phyloP scores from a whole-genome alignment of 805 yeast genomes.

The Metschnikowia continentalis region DNA sequence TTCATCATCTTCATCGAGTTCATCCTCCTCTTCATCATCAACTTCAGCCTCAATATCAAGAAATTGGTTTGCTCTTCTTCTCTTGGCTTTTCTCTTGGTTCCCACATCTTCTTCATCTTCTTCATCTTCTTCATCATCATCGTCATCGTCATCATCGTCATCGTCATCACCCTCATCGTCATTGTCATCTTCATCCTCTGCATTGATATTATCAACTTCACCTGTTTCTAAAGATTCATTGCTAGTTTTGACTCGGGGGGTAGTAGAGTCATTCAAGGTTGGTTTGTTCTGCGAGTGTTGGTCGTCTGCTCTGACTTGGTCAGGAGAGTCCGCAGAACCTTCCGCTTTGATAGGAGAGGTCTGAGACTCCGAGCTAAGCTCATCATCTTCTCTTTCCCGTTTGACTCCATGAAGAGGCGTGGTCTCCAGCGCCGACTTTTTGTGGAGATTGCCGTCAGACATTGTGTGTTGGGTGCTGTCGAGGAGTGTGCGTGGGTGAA shows the following conservation, averaged over 20 bases:
- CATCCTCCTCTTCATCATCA: conserved; percentile 93
- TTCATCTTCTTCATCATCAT: conserved; percentile 49
- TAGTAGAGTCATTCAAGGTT: neutral
- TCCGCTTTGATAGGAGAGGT: neutral
- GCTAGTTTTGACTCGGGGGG: neutral
- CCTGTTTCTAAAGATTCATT: neutral
- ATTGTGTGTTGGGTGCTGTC: conserved; percentile 3
- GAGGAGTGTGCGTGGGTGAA: conserved; percentile 3
- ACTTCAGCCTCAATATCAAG: conserved; percentile 99
- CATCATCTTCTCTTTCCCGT: conserved; percentile 10
- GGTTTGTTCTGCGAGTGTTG: neutral
- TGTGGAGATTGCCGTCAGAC: conserved; percentile 6
- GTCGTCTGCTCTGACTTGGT: conserved; percentile 13
- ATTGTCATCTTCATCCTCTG: conserved; percentile 6
- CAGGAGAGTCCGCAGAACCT: conserved; percentile 15
- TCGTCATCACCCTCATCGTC: conserved; percentile 18
- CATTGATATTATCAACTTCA: neutral
- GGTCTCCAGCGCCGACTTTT: neutral
- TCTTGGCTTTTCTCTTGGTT: conserved; percentile 42
- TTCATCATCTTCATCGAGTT: conserved; percentile 86
- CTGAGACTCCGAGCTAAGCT: neutral
- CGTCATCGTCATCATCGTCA: conserved; percentile 46
- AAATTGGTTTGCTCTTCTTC: conserved; percentile 69
- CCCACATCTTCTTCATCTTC: conserved; percentile 49
- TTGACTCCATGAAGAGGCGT: conserved; percentile 7